Percentiles rank a stretch among this genome's conserved stretches.
Evolutionary conservation across 306 rosid species (phyloP).

Genomic region (Geum urbanum): DNA sequence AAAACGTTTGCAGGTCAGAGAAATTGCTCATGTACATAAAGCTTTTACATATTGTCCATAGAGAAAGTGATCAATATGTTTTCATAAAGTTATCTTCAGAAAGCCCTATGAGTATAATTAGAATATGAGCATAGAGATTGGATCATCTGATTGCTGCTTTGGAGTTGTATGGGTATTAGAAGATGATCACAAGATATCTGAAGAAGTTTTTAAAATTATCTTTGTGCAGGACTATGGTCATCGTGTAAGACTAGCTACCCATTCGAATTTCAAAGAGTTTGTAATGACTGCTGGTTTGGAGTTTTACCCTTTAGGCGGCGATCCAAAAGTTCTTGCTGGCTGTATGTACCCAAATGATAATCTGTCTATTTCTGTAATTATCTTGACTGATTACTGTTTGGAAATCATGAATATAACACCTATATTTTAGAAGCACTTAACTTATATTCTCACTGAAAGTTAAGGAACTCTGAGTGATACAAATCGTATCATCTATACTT

Average conservation of each 20-base stretch:
- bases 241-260: constrained; percentile 96
- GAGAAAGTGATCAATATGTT: no score
- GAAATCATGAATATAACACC: not conserved
- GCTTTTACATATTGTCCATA: not conserved
- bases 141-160: not conserved
- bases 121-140: not conserved
- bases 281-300: constrained; percentile 98
- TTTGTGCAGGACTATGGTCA: constrained; percentile 93
- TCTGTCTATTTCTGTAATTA: constrained; percentile 20
- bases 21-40: constrained; percentile 5
- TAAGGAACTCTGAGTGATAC: not conserved
- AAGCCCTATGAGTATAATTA: not conserved
- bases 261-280: constrained; percentile 97
- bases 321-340: constrained; percentile 96
- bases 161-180: not conserved
- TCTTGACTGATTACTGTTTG: constrained; percentile 15
- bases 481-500: not conserved
- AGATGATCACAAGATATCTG: constrained; percentile 15
- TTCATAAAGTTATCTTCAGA: not conserved
- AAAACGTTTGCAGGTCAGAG: constrained; percentile 80
- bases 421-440: not conserved
- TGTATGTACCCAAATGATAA: constrained; percentile 58
- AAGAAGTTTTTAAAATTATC: constrained; percentile 1
- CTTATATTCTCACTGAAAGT: not conserved
- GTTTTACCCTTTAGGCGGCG: constrained; percentile 93